Conservation (phyloP, 495 filamentous ascomycete species). For the Jackrogersella multiformis region DNA sequence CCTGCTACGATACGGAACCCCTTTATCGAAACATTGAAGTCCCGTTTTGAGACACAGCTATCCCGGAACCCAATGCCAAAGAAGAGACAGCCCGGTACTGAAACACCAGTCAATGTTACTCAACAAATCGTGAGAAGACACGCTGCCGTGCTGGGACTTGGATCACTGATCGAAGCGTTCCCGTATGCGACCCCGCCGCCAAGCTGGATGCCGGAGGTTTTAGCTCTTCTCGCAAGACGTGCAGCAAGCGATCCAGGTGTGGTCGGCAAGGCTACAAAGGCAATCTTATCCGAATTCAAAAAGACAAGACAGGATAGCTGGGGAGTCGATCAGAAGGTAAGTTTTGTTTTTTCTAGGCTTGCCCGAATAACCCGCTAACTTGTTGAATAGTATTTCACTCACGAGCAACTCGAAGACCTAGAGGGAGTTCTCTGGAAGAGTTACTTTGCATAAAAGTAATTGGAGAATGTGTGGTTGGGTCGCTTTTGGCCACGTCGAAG, state of each 20-base stretch:
- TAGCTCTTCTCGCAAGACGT: constrained; percentile 83
- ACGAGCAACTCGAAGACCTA: constrained; percentile 92
- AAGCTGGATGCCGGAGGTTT: constrained; percentile 89
- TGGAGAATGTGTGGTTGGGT: not conserved
- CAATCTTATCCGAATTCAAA: constrained; percentile 95
- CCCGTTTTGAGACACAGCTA: constrained; percentile 80
- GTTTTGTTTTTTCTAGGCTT: constrained; percentile 19
- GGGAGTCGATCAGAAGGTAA: constrained; percentile 95
- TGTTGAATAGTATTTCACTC: constrained; percentile 78
- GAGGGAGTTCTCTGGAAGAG: constrained; percentile 99
- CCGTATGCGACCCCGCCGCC: constrained; percentile 94
- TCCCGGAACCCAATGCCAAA: constrained; percentile 86
- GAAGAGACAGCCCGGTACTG: constrained; percentile 69
- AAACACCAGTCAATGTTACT: constrained; percentile 82
- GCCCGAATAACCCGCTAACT: constrained; percentile 44
- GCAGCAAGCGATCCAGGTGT: constrained; percentile 90
- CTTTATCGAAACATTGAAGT: constrained; percentile 77
- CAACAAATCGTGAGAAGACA: constrained; percentile 83
- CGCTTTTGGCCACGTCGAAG: not conserved
- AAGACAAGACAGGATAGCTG: constrained; percentile 99
- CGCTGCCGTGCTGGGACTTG: constrained; percentile 90
- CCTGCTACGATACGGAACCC: constrained; percentile 78
- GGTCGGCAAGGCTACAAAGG: constrained; percentile 97
- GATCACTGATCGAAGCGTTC: constrained; percentile 94
- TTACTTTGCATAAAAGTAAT: constrained; percentile 80